Base-by-base conservation (phyloP, 116 monocot genomes). In the Iris pallida region DNA sequence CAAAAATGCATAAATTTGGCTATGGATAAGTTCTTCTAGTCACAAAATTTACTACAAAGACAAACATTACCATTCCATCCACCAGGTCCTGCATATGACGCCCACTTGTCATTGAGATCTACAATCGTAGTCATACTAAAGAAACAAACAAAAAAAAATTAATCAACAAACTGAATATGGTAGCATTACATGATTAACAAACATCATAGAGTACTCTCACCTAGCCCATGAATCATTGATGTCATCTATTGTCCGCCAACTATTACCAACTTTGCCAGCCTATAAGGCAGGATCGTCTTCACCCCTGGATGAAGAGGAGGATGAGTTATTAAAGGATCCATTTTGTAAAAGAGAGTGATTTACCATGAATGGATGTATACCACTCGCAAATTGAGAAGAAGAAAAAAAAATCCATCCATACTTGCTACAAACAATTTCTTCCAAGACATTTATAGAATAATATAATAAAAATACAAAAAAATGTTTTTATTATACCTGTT, bases 201-300 rank as follows among this genome's bases (percentile, higher is more conserved):
- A 57, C 16, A 63, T 63, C 45, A 58, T 6, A 60, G 47, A 30
- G 57, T 30, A 42, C 53, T 66, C 65, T 75, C 49, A 98, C 97
- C 97, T 98, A 69, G 20, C 81, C 97, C 97, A 98, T 54, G 92
- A 67, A 74, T 98, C 97, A 78, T 62, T 73, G 15, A 98, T 98
- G 59, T 98, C 97, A 78, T 92, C 88, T 46, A 93, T 98, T 66
- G 97, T 98, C n/a, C 97, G 77, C 97, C 97, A 98, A 74, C 97
- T 98, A 61, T 98, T 98, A 64, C 97, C 97, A 82, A 98, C 78
- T 56, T 79, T 80, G n/a, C 80, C 72, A 68, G 93, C 97, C 97
- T 93, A 98, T 74, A 90, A 79, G 8, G 93, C 93, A 72, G 97
- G 97, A 82, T 98, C 88, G 68, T 92, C 90, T 53, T 59, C 82